Evolutionary conservation across 163 green algal genomes (phyloP).

Genomic region (Chlorella variabilis): DNA sequence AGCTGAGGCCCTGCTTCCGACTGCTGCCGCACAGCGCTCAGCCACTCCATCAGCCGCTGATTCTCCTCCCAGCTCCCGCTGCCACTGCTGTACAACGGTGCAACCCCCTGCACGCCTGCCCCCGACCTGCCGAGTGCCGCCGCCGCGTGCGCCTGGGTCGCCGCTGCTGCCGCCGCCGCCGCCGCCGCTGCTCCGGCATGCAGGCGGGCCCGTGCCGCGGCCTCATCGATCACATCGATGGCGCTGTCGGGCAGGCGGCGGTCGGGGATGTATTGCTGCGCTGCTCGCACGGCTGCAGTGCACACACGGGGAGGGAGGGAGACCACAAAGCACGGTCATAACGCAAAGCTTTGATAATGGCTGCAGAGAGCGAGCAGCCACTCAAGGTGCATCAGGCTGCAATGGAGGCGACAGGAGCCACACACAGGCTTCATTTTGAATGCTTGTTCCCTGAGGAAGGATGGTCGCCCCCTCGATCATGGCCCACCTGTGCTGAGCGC

Average conservation of each 20-base stretch:
- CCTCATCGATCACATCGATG: constrained; percentile 97
- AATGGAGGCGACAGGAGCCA: too few relatives aligned
- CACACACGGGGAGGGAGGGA: not conserved
- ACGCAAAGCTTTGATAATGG: too few relatives aligned
- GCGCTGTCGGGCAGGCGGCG: constrained; percentile 91
- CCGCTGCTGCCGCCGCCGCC: not conserved
- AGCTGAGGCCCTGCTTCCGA: not conserved
- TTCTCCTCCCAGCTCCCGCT: not conserved
- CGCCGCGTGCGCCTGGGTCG: too few relatives aligned
- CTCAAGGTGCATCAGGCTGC: too few relatives aligned
- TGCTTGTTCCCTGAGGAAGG: too few relatives aligned
- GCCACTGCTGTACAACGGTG: too few relatives aligned
- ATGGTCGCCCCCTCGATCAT: too few relatives aligned
- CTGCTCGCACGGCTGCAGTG: constrained; percentile 78
- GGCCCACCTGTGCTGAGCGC: constrained; percentile 75
- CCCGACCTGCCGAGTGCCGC: not conserved
- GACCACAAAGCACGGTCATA: too few relatives aligned
- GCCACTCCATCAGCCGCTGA: not conserved
- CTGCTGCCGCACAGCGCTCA: not conserved
- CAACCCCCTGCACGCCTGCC: not conserved
- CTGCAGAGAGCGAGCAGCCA: too few relatives aligned
- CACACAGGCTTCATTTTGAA: too few relatives aligned
- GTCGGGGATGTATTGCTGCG: constrained; percentile 88
- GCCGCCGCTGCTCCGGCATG: not conserved
- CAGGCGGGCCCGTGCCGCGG: constrained; percentile 71